These are phyloP conservation scores for Fusarium papillatum DNA, from an alignment of 2,329 filamentous ascomycete genomes.

Conservation along the genomic window DNA sequence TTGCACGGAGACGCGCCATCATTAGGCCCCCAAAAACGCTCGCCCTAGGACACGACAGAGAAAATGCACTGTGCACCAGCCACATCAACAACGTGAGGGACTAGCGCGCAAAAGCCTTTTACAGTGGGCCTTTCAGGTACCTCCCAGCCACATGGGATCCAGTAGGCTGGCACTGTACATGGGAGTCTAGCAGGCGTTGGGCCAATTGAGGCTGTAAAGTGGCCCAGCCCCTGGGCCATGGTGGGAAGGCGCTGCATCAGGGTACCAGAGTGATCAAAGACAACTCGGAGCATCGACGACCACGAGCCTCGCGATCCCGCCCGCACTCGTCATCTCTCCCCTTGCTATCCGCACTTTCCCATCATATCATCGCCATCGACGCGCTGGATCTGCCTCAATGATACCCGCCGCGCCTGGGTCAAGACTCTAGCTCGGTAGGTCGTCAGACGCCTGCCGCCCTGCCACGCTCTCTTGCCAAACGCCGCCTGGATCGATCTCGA, in stretches of 20 bases:
- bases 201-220: slow-evolving; percentile 39
- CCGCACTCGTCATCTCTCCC: slow-evolving; percentile 19
- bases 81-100: slow-evolving; percentile 29
- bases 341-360: slow-evolving; percentile 8
- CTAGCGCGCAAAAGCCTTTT: slow-evolving; percentile 36
- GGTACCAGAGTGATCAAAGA: slow-evolving; percentile 29
- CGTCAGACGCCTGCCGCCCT: slow-evolving; percentile 39
- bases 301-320: slow-evolving; percentile 21
- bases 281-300: slow-evolving; percentile 24
- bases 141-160: slow-evolving; percentile 39
- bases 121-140: slow-evolving; percentile 27
- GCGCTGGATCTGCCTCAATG: slow-evolving; percentile 37
- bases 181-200: slow-evolving; percentile 36
- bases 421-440: slow-evolving; percentile 44
- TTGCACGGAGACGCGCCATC: not conserved
- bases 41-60: not conserved
- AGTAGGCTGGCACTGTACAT: slow-evolving; percentile 38
- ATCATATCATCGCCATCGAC: slow-evolving; percentile 22
- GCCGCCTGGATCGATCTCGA: slow-evolving; percentile 33
- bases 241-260: slow-evolving; percentile 37
- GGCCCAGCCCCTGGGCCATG: slow-evolving; percentile 37
- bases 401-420: slow-evolving; percentile 32
- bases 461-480: slow-evolving; percentile 27
- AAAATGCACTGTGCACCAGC: slow-evolving; percentile 38
- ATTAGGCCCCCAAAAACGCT: slow-evolving; percentile 4